phyloP scores from a whole-genome alignment of 306 rosid genomes.

The Begonia fuchsioides region DNA sequence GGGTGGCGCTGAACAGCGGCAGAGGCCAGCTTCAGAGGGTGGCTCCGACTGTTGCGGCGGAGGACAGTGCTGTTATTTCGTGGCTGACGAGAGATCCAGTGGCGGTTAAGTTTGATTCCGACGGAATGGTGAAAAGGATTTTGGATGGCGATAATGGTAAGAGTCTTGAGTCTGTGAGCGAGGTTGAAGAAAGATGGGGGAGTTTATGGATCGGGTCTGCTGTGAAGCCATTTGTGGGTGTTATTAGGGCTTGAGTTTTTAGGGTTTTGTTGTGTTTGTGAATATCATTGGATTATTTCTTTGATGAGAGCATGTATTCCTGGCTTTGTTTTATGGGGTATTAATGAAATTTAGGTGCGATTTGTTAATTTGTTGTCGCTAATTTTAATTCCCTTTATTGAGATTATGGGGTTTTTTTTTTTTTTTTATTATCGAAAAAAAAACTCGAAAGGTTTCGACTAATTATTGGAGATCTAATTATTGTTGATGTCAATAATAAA shows the following conservation, averaged over 20 bases:
- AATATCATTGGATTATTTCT: no score
- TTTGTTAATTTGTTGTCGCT: no score
- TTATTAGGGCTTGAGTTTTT: constrained; percentile 1
- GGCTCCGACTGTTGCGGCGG: neutral
- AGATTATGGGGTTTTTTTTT: no score
- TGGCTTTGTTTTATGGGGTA: no score
- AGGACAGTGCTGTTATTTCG: neutral
- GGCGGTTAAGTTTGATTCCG: constrained; percentile 23
- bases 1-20: constrained; percentile 34
- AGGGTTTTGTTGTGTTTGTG: no score
- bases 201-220: constrained; percentile 45
- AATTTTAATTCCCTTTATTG: no score
- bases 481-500: no score
- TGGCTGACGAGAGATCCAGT: constrained; percentile 21
- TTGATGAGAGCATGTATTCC: no score
- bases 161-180: constrained; percentile 31
- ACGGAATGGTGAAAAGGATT: constrained; percentile 21
- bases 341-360: no score
- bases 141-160: constrained; percentile 29
- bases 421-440: no score
- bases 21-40: constrained; percentile 9
- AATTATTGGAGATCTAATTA: no score
- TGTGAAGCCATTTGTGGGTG: constrained; percentile 26
- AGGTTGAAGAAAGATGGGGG: constrained; percentile 31
- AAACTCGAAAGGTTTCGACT: no score